A percentile compares a stretch with the other conserved stretches of the same genome.
Conservation (phyloP, 2,329 filamentous ascomycete genomes). For the Teratosphaeria viscida region DNA sequence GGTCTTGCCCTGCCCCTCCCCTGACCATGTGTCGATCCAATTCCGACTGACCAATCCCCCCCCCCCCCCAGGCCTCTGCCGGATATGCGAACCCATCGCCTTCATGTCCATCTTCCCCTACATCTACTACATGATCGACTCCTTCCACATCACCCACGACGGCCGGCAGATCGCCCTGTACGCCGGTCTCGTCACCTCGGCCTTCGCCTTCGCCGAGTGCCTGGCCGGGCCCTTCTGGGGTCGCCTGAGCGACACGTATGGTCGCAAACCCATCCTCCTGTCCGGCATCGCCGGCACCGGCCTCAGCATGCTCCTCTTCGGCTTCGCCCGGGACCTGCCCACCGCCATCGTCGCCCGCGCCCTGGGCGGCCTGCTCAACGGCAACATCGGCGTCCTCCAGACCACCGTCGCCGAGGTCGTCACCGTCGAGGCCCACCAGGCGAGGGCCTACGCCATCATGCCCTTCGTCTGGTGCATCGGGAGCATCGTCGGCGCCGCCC, state of each 20-base stretch:
- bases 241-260: slow-evolving; percentile 78
- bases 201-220: slow-evolving; percentile 94
- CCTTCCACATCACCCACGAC: slow-evolving; percentile 74
- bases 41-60: neutral
- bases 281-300: slow-evolving; percentile 85
- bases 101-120: slow-evolving; percentile 99
- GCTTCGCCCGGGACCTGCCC: slow-evolving; percentile 72
- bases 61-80: slow-evolving; percentile 47
- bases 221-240: slow-evolving; percentile 90
- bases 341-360: slow-evolving; percentile 80
- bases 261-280: slow-evolving; percentile 83
- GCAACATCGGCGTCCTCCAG: slow-evolving; percentile 90
- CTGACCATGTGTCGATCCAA: neutral
- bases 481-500: slow-evolving; percentile 84
- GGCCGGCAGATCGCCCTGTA: slow-evolving; percentile 78
- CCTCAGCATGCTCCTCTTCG: slow-evolving; percentile 84
- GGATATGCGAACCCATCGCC: slow-evolving; percentile 95
- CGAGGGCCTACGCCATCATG: slow-evolving; percentile 93
- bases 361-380: slow-evolving; percentile 82
- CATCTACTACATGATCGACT: slow-evolving; percentile 93
- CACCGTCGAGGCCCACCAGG: slow-evolving; percentile 85
- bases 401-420: slow-evolving; percentile 92
- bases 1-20: slow-evolving; percentile 10
- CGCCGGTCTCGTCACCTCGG: slow-evolving; percentile 89
- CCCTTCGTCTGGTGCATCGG: slow-evolving; percentile 96